Conservation (phyloP, 176 grass and related monocot genomes). For the Musa itinerans region DNA sequence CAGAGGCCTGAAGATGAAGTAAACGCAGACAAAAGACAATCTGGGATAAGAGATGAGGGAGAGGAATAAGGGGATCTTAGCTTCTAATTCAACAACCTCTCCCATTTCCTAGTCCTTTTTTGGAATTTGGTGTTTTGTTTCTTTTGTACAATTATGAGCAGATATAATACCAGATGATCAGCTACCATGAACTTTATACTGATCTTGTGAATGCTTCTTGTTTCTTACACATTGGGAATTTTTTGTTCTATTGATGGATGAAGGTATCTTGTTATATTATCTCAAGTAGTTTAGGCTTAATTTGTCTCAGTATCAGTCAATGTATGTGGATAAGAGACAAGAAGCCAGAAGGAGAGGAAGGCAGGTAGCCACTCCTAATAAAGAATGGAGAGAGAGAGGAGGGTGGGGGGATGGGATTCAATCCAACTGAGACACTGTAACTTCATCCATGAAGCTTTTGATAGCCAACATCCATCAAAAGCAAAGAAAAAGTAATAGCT, state of each 20-base stretch:
- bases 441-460: too few relatives aligned
- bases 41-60: neutral
- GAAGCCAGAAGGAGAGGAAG: constrained; percentile 2
- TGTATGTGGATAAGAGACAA: constrained; percentile 15
- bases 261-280: too few relatives aligned
- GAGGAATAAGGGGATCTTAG: neutral
- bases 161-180: neutral
- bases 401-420: neutral
- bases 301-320: too few relatives aligned
- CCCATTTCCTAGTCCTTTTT: neutral
- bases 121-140: neutral
- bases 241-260: too few relatives aligned
- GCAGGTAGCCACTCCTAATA: constrained; percentile 22
- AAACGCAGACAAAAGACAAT: neutral
- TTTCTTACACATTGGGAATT: too few relatives aligned
- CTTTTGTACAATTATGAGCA: constrained; percentile 25
- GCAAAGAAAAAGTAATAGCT: too few relatives aligned
- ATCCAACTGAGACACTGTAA: neutral
- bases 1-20: constrained; percentile 88
- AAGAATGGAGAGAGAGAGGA: neutral
- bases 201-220: too few relatives aligned
- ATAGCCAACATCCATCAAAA: too few relatives aligned
- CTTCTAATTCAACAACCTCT: too few relatives aligned
- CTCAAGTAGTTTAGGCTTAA: too few relatives aligned
- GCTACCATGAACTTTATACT: too few relatives aligned